Base-by-base conservation (phyloP, 139 green algal species). In the Chlamydomonas sp. region DNA sequence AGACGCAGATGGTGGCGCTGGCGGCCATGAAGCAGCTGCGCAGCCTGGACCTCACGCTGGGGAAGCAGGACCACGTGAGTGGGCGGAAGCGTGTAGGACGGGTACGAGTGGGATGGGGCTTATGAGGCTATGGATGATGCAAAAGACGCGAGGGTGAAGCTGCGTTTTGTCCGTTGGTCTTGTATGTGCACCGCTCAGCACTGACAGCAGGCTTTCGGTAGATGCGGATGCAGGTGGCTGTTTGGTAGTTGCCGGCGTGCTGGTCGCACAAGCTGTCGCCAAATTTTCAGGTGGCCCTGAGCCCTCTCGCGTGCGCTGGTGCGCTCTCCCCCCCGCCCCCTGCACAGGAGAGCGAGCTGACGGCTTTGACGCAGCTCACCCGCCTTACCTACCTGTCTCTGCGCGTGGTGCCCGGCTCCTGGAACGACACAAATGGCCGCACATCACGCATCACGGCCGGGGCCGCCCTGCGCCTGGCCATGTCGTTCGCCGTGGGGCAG, bases 381-480 rank as follows among this genome's bases (percentile, higher is more conserved):
- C 82, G 82, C 4, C 82, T 86, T 10, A 73, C 82, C 14, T 86
- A 86, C 82, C 82, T 86, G 60, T 86, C 82, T 10, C 82, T 86
- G 20, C 68, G 82, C 60, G 79, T 86, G 71, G 79, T n/a, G 1
- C 82, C 82, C 20, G 82, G 82, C 10, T 68, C 68, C 59, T 86
- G 82, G 82, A 86, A 86, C 82, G 82, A 86, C 71, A 86, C 79
- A 71, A 71, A 86, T 31, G 82, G 82, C 82, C 82, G 82, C 49
- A 86, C 82, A 1, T 71, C 71, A 71, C 82, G 82, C 31, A 71
- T 86, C 71, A 86, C 60, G 14, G 82, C 82, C 12, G 82, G 82
- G 62, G 82, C 82, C 14, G 82, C 82, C n/a, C 82, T 86, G 61
- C 82, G 82, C 60, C 82, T 86, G 60, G 82, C 82, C 82, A 86